Conservation (phyloP, 441 rosid species). For the Monsonia emarginata region DNA sequence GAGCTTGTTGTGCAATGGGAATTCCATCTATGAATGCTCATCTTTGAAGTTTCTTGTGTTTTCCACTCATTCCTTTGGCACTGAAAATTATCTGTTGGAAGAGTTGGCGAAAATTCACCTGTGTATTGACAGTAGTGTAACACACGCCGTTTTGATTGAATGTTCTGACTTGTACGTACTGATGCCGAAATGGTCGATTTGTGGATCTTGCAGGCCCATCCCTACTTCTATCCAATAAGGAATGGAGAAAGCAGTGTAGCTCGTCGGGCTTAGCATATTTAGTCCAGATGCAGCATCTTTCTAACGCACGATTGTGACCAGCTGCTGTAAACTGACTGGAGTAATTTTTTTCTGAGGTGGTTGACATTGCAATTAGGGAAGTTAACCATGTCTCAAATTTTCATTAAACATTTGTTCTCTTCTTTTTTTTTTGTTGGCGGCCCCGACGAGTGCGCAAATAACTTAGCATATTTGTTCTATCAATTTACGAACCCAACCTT, state of each 20-base stretch:
- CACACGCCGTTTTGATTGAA: too few species aligned
- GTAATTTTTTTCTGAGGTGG: too few species aligned
- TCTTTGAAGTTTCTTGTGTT: too few species aligned
- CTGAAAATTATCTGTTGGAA: too few species aligned
- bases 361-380: conserved; percentile 12
- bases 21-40: too few species aligned
- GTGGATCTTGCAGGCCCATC: conserved; percentile 45
- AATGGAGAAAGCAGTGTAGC: conserved; percentile 79
- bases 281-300: conserved; percentile 9
- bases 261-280: conserved; percentile 30
- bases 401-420: not conserved
- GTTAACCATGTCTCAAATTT: not conserved
- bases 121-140: too few species aligned
- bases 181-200: not conserved
- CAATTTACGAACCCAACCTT: not conserved
- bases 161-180: too few species aligned
- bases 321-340: conserved; percentile 18
- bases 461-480: not conserved
- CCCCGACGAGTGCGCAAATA: not conserved
- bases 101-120: too few species aligned
- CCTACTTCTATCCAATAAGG: conserved; percentile 68
- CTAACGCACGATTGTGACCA: conserved; percentile 12
- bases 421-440: not conserved
- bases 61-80: too few species aligned
- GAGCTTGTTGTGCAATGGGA: too few species aligned